Percentiles rank a stretch among this genome's conserved stretches.
phyloP scores from a whole-genome alignment of 306 rosid species.

The Cyclanthera cordifolia region DNA sequence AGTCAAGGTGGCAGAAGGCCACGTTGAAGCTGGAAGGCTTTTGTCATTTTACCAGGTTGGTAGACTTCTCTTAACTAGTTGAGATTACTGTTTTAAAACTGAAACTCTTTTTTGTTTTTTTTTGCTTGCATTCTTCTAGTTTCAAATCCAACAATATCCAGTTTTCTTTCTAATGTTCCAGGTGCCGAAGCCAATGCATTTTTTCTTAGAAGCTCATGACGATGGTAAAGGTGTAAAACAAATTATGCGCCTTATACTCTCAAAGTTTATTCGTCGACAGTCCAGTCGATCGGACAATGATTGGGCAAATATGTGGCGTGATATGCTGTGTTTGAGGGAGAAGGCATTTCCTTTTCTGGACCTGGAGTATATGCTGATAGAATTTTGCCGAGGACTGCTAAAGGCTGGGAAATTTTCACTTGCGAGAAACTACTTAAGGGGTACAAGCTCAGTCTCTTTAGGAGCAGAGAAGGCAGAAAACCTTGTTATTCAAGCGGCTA shows the following conservation, averaged over 20 bases:
- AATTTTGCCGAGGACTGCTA: slow-evolving; percentile 87
- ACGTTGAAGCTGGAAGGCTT: slow-evolving; percentile 90
- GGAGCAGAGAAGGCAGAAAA: slow-evolving; percentile 84
- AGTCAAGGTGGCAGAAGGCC: slow-evolving; percentile 72
- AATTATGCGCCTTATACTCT: slow-evolving; percentile 89
- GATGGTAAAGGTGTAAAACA: slow-evolving; percentile 90
- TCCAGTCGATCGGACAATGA: slow-evolving; percentile 83
- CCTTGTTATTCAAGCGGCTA: slow-evolving; percentile 96
- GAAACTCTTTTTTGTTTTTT: neutral
- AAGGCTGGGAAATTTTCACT: slow-evolving; percentile 98
- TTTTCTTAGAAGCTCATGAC: slow-evolving; percentile 53
- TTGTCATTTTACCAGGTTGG: slow-evolving; percentile 81
- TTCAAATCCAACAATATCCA: neutral
- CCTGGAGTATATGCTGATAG: slow-evolving; percentile 72
- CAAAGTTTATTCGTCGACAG: slow-evolving; percentile 84
- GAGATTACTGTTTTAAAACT: neutral
- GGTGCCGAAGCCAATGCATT: slow-evolving; percentile 92
- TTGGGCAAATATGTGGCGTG: slow-evolving; percentile 99
- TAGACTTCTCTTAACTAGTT: slow-evolving; percentile 14
- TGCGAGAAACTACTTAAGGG: slow-evolving; percentile 86
- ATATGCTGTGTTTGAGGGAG: slow-evolving; percentile 78
- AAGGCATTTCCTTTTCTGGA: slow-evolving; percentile 86
- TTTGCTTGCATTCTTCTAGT: neutral
- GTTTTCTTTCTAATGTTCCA: slow-evolving; percentile 17
- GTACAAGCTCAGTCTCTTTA: slow-evolving; percentile 86